phyloP scores from a whole-genome alignment of 1,284 basidiomycete genomes.

The Boletus hoseneyae region DNA sequence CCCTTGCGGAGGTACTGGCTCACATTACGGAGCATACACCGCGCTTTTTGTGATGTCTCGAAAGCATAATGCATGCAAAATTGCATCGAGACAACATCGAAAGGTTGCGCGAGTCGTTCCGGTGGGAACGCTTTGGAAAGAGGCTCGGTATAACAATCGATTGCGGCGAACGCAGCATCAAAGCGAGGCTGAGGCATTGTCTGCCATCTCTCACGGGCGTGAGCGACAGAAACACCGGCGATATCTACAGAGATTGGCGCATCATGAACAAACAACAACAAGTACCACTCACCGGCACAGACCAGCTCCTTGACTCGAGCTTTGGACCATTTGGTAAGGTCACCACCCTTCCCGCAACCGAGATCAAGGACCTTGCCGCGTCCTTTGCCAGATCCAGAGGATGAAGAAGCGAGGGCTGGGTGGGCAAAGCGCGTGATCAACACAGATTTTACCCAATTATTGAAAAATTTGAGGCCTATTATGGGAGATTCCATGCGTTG shows the following conservation, averaged over 20 bases:
- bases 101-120: slow-evolving; percentile 55
- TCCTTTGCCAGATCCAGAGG: slow-evolving; percentile 34
- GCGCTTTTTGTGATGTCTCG: slow-evolving; percentile 80
- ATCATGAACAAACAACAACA: slow-evolving; percentile 4
- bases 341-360: slow-evolving; percentile 98
- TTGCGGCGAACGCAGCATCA: slow-evolving; percentile 76
- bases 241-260: slow-evolving; percentile 64
- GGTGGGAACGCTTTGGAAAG: slow-evolving; percentile 70
- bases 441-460: slow-evolving; percentile 99
- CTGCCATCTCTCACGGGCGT: slow-evolving; percentile 73
- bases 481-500: slow-evolving; percentile 91
- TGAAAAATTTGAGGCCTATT: slow-evolving; percentile 95
- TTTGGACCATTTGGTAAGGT: slow-evolving; percentile 94
- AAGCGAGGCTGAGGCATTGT: slow-evolving; percentile 54
- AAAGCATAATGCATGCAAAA: slow-evolving; percentile 99
- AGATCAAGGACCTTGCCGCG: slow-evolving; percentile 88
- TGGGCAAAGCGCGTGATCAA: slow-evolving; percentile 86
- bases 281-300: slow-evolving; percentile 68
- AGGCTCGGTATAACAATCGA: slow-evolving; percentile 85
- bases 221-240: slow-evolving; percentile 86
- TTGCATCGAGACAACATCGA: slow-evolving; percentile 96
- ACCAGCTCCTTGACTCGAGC: slow-evolving; percentile 80
- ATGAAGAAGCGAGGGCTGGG: slow-evolving; percentile 47
- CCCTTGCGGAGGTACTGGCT: slow-evolving; percentile 76
- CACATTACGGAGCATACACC: slow-evolving; percentile 94